Evolutionary conservation across 2,329 filamentous ascomycete species (phyloP), one percentile per base, ranked within the genome.

Genomic region (Stemphylium lycopersici): DNA sequence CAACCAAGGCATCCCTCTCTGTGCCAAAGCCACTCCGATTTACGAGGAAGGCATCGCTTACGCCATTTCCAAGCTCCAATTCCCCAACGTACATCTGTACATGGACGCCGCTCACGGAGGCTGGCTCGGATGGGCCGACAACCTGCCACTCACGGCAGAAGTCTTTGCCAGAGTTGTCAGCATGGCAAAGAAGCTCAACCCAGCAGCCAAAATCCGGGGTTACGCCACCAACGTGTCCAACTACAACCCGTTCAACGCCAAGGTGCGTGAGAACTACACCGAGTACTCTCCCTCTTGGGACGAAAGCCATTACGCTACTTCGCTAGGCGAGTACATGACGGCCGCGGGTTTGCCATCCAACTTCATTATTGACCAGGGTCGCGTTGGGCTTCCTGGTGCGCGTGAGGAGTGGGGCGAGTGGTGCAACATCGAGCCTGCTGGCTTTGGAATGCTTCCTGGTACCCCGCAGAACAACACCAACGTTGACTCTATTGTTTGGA

Each of bases 21-120:
- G 67, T 36, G 58, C 61, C 18, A 58, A 52, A 7, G 66, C 67
- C 31, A 67, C 60, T 1, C 61, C 66, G 4, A 48, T 64, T 38
- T 70, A 71, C 43, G 68, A 71, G 38, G 56, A 67, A 36, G 68
- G 68, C 36, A 69, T 69, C 15, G 66, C 66, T 3, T 70, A 70
- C 32, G 67, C 67, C 1, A 67, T 70, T 29, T 56, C 66, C 24
- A 68, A 68, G 33, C 55, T 70, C 1, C 66, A 70, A 36, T 64
- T 57, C n/a, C 60, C 65, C 33, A 69, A 70, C 26, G 60, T 70
- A 11, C 58, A 62, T 46, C 46, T 70, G 50, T 70, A 70, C 56
- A 62, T 70, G 4, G 67, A 70, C 5, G 67, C 66, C n/a, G 67
- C 66, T 2, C 66, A 70, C 42, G 66, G 66, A 26, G 67, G 67